Evolutionary conservation across 2,329 filamentous ascomycete species (phyloP), one percentile per base, ranked within the genome.

Genomic region (Aspergillus ibericus): DNA sequence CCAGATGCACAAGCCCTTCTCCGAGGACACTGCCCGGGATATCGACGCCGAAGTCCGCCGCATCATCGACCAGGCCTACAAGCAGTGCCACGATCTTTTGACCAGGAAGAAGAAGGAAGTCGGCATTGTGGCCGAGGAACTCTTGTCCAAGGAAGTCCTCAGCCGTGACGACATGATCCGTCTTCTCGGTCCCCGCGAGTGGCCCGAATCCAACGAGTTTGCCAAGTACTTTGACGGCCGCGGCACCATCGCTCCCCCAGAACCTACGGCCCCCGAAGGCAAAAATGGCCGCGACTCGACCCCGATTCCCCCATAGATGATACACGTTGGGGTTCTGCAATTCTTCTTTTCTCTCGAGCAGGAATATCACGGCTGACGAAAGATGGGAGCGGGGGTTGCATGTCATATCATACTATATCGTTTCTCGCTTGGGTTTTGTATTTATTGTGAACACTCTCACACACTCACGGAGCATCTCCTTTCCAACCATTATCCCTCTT

Each of bases 31-130:
- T 2, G 95, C 93, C 16, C 90, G 92, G 73, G 88, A 88, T 66
- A 99, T 99, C 73, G 95, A 99, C 73, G 78, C 83, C 42, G 95
- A 99, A 79, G 93, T 99, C 62, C 88, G 91, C 66, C 86, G 91
- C 55, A 96, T 99, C 67, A 88, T 99, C 55, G 91, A 96, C 63
- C 87, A 95, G 73, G 95, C 95, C 1, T 96, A 99, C 82, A 86
- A 90, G 76, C 89, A 95, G 77, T 99, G 95, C 82, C 88, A 86
- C 70, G 86, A 91, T 47, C 85, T 99, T 25, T 82, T 99, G 53
- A 84, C 83, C 2, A 88, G 89, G 78, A 96, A 92, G 86, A 95
- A 96, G 82, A 82, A 84, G 68, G 91, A 98, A 78, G 84, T 99
- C 35, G 92, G 91, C 3, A 80, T 97, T 38, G 86, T 99, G 5